Percentiles rank a stretch among this genome's conserved stretches.
Conservation (phyloP, 768 basidiomycete genomes). For the Fistulinella prunicolor region DNA sequence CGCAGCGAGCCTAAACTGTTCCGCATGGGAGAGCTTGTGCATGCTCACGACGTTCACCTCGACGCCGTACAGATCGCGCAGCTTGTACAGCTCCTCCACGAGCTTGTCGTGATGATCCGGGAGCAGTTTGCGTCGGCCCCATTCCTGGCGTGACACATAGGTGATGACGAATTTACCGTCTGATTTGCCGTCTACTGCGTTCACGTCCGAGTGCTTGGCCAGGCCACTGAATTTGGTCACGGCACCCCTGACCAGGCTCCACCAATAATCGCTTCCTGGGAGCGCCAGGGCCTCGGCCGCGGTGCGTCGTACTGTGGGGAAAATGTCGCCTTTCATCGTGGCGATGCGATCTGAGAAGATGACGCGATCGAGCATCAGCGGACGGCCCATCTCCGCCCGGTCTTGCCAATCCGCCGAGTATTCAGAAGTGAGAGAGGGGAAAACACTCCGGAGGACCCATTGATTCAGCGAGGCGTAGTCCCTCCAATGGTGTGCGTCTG, state of each 20-base stretch:
- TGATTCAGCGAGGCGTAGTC: conserved; percentile 93
- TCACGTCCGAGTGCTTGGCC: conserved; percentile 46
- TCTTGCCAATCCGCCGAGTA: conserved; percentile 84
- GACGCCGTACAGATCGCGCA: conserved; percentile 70
- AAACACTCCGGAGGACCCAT: conserved; percentile 74
- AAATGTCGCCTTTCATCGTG: conserved; percentile 70
- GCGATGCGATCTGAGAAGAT: conserved; percentile 85
- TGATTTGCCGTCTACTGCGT: too few relatives aligned
- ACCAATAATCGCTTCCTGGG: conserved; percentile 79
- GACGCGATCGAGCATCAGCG: conserved; percentile 84
- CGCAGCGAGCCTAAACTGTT: conserved; percentile 79
- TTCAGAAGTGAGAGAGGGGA: conserved; percentile 79
- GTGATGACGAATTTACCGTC: conserved; percentile 89
- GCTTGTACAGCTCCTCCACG: conserved; percentile 66
- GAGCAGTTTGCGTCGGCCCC: conserved; percentile 82
- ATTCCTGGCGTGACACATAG: conserved; percentile 85
- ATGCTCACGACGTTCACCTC: conserved; percentile 88
- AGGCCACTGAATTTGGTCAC: conserved; percentile 71
- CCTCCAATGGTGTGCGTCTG: conserved; percentile 81
- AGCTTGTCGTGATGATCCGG: conserved; percentile 75
- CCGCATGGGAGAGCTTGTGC: conserved; percentile 74
- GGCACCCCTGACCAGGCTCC: conserved; percentile 71
- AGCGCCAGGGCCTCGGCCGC: conserved; percentile 74
- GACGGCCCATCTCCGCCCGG: conserved; percentile 61
- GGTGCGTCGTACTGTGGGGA: conserved; percentile 66